A percentile compares a stretch with the other conserved stretches of the same genome.
These are phyloP conservation scores for Microcyclospora pomicola DNA, from an alignment of 2,329 filamentous ascomycete species.

Conservation along the genomic window DNA sequence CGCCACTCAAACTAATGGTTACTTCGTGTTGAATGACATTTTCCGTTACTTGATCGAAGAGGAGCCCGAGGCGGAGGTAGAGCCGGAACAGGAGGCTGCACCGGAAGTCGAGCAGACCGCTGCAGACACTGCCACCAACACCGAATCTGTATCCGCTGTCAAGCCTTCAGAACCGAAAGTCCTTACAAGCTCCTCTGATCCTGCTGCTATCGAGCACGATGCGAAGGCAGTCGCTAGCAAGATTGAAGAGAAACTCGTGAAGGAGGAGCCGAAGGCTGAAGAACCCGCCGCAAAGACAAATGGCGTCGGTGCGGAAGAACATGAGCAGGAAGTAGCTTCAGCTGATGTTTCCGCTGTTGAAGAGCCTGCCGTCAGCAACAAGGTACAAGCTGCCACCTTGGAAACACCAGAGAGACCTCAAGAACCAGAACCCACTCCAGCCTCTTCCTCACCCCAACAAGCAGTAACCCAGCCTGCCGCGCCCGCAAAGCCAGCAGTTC, in stretches of 20 bases:
- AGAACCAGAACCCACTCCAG: conserved; percentile 45
- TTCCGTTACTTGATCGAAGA: conserved; percentile 86
- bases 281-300: conserved; percentile 21
- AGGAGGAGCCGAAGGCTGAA: conserved; percentile 12
- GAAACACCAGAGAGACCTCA: conserved; percentile 47
- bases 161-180: conserved; percentile 21
- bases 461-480: conserved; percentile 38
- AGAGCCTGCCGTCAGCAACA: conserved; percentile 12
- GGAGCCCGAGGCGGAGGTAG: conserved; percentile 49
- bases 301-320: conserved; percentile 23
- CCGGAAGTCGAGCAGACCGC: conserved; percentile 22
- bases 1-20: conserved; percentile 87
- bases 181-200: conserved; percentile 22
- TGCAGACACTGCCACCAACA: background rate
- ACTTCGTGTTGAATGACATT: conserved; percentile 97
- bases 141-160: conserved; percentile 23
- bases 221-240: conserved; percentile 52
- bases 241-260: conserved; percentile 48
- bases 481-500: conserved; percentile 41
- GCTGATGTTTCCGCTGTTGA: conserved; percentile 18
- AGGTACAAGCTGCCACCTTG: conserved; percentile 25
- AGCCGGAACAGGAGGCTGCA: conserved; percentile 23
- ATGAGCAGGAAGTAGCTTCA: conserved; percentile 26
- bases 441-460: conserved; percentile 23
- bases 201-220: conserved; percentile 30